Evolutionary conservation across 2,329 filamentous ascomycete species (phyloP), one percentile per base, ranked within the genome.

Genomic region (Colletotrichum lindemuthianum): DNA sequence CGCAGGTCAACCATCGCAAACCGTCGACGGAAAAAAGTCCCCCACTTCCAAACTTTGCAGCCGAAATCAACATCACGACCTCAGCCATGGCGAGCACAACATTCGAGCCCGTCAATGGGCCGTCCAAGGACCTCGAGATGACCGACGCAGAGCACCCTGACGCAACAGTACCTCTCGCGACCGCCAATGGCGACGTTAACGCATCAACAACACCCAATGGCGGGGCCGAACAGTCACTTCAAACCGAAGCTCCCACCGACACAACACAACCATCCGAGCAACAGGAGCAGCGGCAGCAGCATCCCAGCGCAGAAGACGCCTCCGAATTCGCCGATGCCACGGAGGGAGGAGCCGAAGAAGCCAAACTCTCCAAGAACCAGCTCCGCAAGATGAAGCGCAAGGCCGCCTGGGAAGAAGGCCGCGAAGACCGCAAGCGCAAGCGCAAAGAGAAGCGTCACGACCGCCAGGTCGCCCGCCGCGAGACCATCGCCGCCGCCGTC

Each of bases 331-430:
- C 36, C 5, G 45, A 37, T 15, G 47, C 36, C n/a, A 12, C 40
- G n/a, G 61, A 51, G 12, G 48, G 60, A 33, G 39, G 54, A 41
- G n/a, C 40, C 24, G 65, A 51, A 11, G 48, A 64, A 33, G 43
- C 60, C 45, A 67, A 68, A 33, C 68, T 97, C 55, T 97, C 95
- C 15, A 98, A 98, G 73, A 96, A 90, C 72, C 91, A 95, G 70
- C 81, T 90, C 65, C 97, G 97, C 78, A 95, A 93, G 73, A 81
- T 93, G 56, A 88, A 86, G 66, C 89, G 88, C 59, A 84, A 88
- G 68, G 84, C 92, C 73, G 82, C 87, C 74, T 97, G 92, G 91
- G 93, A 97, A 71, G 88, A 89, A 8, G 86, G 85, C 24, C 90
- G 88, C 67, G 86, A 86, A 44, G 81, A 84, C 37, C 86, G 87